Base-by-base conservation (phyloP, 805 yeast genomes). In the Candida succiphila region DNA sequence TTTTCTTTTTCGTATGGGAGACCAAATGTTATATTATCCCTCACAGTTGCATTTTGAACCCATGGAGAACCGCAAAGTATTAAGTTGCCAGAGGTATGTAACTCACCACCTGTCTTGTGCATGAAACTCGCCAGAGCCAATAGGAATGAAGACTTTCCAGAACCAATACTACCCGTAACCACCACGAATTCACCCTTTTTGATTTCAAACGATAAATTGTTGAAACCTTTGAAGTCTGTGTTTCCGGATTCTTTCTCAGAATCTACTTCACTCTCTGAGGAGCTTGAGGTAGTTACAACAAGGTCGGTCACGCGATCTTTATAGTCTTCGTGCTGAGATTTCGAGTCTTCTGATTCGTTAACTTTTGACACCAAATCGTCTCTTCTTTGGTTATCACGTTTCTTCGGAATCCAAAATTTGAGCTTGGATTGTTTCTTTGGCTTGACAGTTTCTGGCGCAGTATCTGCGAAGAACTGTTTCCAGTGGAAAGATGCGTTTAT, bases 11-110 rank as follows among this genome's bases (percentile, higher is more conserved):
- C 71, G 35, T 52, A 69, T 17, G 54, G 41, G 9, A 37, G 28
- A 2, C 94, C 94, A 55, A 84, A 85, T 6, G 67, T 35, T 37
- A 85, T 82, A 49, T 84, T 84, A 15, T 80, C 84, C 45, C 70
- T 69, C 17, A 85, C 78, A 0, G 94, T 78, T 3, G 84, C 73
- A 50, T 83, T 85, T 50, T 81, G 89, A 30, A 84, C 73, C 95
- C 95, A 85, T 15, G 89, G 89, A 8, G 31, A 35, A 3, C 58
- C 46, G 68, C 68, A 44, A 43, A 72, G 48, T 18, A 74, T 45
- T n/a, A 67, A 42, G 1, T 65, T 56, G 2, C 89, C 92, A 37
- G 64, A 67, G 4, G 76, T 56, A 30, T 60, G 51, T 5, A 79
- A 58, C 0, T 51, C 35, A 20, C 95, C 95, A 0, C 44, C 30